Base-by-base conservation (phyloP, 306 rosid species). In the Sesbania bispinosa region DNA sequence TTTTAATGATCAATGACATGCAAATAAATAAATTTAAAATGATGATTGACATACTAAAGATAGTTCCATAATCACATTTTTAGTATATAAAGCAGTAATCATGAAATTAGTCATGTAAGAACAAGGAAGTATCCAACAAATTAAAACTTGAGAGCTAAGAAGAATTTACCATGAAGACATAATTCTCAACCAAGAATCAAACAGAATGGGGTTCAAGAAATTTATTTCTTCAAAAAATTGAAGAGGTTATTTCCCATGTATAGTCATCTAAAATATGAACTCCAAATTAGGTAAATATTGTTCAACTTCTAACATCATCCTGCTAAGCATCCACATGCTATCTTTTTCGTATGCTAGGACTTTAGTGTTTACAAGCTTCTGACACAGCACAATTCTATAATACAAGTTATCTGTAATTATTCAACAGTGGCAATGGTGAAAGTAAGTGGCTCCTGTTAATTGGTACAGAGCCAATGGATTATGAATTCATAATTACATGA, bases 1-100 rank as follows among this genome's bases (percentile, higher is more conserved):
- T 39, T 60, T 71, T 20, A 74, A 16, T 61, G 38, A 38, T 81
- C 52, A 60, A 66, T 62, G 67, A 75, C 64, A 71, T 35, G 18
- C 23, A 39, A 70, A 33, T 7, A 63, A 61, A 35, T 39, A 54
- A 50, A 75, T 52, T 32, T 36, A 11, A 21, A 48, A 27, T 11
- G 69, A 36, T 45, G 29, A 52, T 43, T 26, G 13, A 10, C 48
- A 30, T 27, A 23, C 51, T 39, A 21, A 55, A 23, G 32, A 69
- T 26, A 58, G 65, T 51, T 67, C n/a, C 27, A 73, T 51, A 64
- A 32, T 61, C 57, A 23, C 53, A 32, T 46, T 16, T 36, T 62
- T 14, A 65, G 23, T 11, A 32, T 36, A 26, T 38, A 61, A 62
- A 35, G 3, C 39, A 4, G 33, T 32, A 20, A 9, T 52, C 55